A percentile compares a stretch with the other conserved stretches of the same genome.
These are phyloP conservation scores for Cercospora janseana DNA, from an alignment of 2,329 filamentous ascomycete genomes.

Conservation along the genomic window DNA sequence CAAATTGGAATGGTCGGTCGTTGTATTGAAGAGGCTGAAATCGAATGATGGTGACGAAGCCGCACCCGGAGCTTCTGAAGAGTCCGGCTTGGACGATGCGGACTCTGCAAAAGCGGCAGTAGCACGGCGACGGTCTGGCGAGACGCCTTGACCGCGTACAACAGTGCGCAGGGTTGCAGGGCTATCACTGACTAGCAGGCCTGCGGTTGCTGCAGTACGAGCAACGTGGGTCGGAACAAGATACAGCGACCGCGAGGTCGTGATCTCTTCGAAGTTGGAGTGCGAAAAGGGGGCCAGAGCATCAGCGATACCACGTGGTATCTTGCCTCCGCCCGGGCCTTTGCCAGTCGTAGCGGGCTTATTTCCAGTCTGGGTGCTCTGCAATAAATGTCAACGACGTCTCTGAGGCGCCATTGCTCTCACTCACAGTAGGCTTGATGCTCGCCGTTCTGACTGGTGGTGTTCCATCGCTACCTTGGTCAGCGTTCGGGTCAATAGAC, in stretches of 20 bases:
- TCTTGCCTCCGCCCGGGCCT: neutral
- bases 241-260: neutral
- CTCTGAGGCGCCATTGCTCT: too few species aligned
- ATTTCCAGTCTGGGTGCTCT: too few species aligned
- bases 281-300: neutral
- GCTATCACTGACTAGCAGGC: neutral
- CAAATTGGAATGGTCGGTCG: too few species aligned
- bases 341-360: neutral
- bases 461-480: slow-evolving; percentile 7
- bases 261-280: neutral
- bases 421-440: neutral
- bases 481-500: neutral
- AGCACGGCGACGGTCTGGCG: too few species aligned
- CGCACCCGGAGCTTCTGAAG: too few species aligned
- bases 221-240: neutral
- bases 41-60: too few species aligned
- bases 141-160: too few species aligned
- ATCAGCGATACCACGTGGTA: neutral
- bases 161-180: too few species aligned
- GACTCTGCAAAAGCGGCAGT: too few species aligned
- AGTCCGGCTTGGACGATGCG: too few species aligned
- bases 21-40: too few species aligned
- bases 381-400: too few species aligned
- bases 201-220: neutral
- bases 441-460: neutral